Percentiles rank a stretch among this genome's conserved stretches.
These are phyloP conservation scores for Articulospora tetracladia DNA, from an alignment of 495 filamentous ascomycete species.

Conservation along the genomic window DNA sequence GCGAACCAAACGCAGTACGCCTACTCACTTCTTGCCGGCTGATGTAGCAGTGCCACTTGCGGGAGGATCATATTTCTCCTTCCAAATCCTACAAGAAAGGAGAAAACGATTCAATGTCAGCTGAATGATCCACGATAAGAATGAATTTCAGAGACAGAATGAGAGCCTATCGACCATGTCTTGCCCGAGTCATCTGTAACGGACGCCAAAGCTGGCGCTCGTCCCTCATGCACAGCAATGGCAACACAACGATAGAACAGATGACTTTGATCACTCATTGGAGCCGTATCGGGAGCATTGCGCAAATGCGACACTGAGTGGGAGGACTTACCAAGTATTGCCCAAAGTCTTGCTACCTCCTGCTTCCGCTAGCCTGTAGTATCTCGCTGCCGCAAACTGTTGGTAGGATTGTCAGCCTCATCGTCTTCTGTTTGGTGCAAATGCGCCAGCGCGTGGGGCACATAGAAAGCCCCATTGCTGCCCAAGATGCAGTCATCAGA, in stretches of 20 bases:
- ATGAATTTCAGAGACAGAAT: background rate
- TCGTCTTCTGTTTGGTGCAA: conserved; percentile 18
- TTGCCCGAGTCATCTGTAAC: conserved; percentile 24
- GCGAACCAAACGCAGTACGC: background rate
- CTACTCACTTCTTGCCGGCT: conserved; percentile 21
- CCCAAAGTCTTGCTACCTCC: conserved; percentile 86
- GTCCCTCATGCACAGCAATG: background rate
- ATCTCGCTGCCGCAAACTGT: conserved; percentile 62
- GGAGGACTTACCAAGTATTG: conserved; percentile 83
- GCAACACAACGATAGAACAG: background rate
- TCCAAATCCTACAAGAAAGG: conserved; percentile 74
- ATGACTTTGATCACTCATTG: background rate
- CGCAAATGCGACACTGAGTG: background rate
- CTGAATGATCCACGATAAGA: conserved; percentile 14
- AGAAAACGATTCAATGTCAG: conserved; percentile 16
- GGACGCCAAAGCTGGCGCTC: background rate
- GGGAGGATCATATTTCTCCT: conserved; percentile 85
- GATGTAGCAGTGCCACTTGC: background rate
- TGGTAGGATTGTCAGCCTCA: conserved; percentile 18
- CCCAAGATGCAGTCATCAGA: conserved; percentile 29
- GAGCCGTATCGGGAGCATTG: background rate
- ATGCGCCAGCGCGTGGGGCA: conserved; percentile 11
- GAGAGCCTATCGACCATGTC: conserved; percentile 21
- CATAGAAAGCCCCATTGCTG: conserved; percentile 32
- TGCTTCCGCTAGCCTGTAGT: conserved; percentile 88